Evolutionary conservation across 257 asterid genomes (phyloP).

Genomic region (Rubia yunnanensis): DNA sequence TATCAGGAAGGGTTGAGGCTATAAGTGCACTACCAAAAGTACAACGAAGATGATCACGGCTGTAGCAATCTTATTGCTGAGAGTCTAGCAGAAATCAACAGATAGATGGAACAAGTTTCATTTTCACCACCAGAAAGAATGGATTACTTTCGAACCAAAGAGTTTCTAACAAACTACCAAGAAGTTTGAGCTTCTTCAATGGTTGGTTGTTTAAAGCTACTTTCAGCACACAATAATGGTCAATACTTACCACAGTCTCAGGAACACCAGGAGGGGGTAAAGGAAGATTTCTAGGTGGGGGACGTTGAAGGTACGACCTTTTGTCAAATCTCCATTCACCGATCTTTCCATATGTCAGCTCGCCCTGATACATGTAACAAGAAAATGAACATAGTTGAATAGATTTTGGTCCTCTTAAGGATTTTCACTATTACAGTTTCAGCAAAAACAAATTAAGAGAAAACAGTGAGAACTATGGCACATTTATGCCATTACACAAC

Average conservation of each 20-base stretch:
- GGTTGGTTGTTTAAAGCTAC: background rate
- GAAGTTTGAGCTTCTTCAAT: background rate
- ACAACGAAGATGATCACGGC: no score
- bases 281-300: constrained; percentile 74
- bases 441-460: background rate
- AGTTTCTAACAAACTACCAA: background rate
- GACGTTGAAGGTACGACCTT: constrained; percentile 67
- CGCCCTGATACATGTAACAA: constrained; percentile 47
- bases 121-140: background rate
- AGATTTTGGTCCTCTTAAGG: background rate
- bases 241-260: constrained; percentile 80
- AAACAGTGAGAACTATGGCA: background rate
- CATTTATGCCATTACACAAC: background rate
- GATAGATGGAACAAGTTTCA: background rate
- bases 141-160: background rate
- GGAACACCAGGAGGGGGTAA: constrained; percentile 98
- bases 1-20: no score
- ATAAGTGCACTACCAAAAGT: no score
- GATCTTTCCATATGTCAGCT: constrained; percentile 70
- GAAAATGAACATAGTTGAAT: background rate
- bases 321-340: constrained; percentile 99
- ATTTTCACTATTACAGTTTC: background rate
- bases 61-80: no score
- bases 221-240: constrained; percentile 1
- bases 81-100: no score